Conservation (phyloP, 208 protist genomes). For the Acanthamoeba royreba region DNA sequence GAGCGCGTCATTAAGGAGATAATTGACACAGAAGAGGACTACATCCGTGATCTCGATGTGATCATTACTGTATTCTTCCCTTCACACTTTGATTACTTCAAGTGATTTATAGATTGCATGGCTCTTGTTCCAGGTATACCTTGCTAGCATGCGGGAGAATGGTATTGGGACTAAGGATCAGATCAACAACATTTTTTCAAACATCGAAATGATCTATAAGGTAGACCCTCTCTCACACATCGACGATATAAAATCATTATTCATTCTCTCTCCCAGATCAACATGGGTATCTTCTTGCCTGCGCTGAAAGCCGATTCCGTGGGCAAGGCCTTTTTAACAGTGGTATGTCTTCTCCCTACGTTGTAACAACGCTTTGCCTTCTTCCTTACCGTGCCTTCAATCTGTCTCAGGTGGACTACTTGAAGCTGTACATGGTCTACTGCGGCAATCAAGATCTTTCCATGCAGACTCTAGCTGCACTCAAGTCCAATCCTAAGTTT, state of each 20-base stretch:
- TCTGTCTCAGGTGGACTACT: background rate
- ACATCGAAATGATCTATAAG: conserved; percentile 45
- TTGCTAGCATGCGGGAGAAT: background rate
- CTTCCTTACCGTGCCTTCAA: too few relatives aligned
- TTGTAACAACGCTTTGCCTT: too few relatives aligned
- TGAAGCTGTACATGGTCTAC: conserved; percentile 4
- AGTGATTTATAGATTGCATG: too few relatives aligned
- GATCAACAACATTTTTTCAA: conserved; percentile 47
- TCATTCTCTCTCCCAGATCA: background rate
- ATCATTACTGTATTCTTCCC: conserved; percentile 15
- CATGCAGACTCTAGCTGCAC: background rate
- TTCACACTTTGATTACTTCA: too few relatives aligned
- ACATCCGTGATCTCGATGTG: conserved; percentile 47
- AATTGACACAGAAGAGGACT: conserved; percentile 49
- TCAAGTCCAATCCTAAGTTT: background rate
- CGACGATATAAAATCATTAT: background rate
- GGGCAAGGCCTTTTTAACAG: conserved; percentile 23
- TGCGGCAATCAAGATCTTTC: background rate
- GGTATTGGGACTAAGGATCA: background rate
- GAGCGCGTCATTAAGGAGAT: conserved; percentile 50
- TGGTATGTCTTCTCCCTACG: background rate
- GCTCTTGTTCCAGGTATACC: background rate
- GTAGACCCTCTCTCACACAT: background rate
- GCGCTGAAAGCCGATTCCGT: background rate
- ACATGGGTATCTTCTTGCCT: conserved; percentile 8